Conservation (phyloP, 345 rosid genomes). For the Garcia nutans region DNA sequence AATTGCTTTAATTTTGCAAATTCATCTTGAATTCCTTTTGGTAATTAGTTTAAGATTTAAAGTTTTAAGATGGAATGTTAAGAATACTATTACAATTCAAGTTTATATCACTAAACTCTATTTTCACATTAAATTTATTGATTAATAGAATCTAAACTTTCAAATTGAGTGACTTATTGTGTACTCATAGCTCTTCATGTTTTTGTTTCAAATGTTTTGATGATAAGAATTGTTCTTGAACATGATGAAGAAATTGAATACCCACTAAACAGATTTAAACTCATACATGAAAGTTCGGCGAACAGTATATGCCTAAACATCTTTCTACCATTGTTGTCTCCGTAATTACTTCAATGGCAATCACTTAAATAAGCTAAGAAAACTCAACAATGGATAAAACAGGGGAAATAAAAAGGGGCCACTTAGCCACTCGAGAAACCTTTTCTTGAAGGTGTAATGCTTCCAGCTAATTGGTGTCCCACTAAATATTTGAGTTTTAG, state of each 20-base stretch:
- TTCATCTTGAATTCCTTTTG: too few species aligned
- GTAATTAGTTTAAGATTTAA: too few species aligned
- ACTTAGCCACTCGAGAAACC: neutral
- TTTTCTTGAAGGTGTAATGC: neutral
- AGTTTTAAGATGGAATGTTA: too few species aligned
- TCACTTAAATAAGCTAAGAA: neutral
- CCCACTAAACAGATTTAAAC: neutral
- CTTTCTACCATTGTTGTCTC: neutral
- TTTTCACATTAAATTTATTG: too few species aligned
- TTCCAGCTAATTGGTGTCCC: slow-evolving; percentile 13
- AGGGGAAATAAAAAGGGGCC: neutral
- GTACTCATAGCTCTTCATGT: neutral
- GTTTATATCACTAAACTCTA: too few species aligned
- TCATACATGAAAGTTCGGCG: neutral
- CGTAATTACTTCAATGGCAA: neutral
- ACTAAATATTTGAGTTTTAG: neutral
- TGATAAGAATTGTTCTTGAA: neutral
- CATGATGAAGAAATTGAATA: neutral
- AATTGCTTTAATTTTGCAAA: too few species aligned
- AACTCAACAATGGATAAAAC: neutral
- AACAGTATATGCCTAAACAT: neutral
- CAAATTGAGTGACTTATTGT: too few species aligned
- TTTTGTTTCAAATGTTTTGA: neutral
- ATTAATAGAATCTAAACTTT: too few species aligned
- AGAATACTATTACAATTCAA: too few species aligned